Evolutionary conservation across 1,139 yeast genomes (phyloP).

Genomic region (Taiozyma sp.): DNA sequence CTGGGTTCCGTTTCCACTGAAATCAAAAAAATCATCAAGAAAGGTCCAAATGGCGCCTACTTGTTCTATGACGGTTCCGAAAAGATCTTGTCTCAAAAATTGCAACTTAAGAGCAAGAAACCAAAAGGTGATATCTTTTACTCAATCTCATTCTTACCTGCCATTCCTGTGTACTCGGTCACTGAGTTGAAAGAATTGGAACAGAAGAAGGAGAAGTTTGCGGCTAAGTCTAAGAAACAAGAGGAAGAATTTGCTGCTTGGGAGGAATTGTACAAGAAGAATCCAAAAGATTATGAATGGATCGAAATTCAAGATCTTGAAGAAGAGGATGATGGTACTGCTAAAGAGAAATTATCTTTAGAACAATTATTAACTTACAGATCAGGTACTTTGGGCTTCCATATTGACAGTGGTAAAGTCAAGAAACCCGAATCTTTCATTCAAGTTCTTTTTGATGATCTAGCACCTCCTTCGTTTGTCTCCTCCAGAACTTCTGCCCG

Average conservation of each 20-base stretch:
- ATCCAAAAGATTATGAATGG: constrained; percentile 62
- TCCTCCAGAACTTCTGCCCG: constrained; percentile 36
- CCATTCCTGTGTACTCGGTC: constrained; percentile 56
- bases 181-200: constrained; percentile 46
- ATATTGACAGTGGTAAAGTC: constrained; percentile 45
- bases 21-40: constrained; percentile 45
- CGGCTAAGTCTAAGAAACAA: constrained; percentile 34
- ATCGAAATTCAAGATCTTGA: constrained; percentile 48
- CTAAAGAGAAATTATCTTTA: constrained; percentile 43
- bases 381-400: constrained; percentile 59
- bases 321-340: constrained; percentile 34
- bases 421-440: constrained; percentile 44
- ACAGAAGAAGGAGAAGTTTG: constrained; percentile 34
- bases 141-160: constrained; percentile 60
- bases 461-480: constrained; percentile 52
- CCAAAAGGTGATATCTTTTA: constrained; percentile 48
- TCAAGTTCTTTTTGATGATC: constrained; percentile 63
- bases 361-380: constrained; percentile 49
- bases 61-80: constrained; percentile 50
- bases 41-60: constrained; percentile 40
- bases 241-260: constrained; percentile 36
- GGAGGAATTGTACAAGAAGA: constrained; percentile 46
- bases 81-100: constrained; percentile 36
- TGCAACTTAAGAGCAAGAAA: constrained; percentile 38
- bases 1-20: constrained; percentile 56